These are phyloP conservation scores for Phialophora tarda DNA, from an alignment of 2,329 filamentous ascomycete species.

Conservation along the genomic window DNA sequence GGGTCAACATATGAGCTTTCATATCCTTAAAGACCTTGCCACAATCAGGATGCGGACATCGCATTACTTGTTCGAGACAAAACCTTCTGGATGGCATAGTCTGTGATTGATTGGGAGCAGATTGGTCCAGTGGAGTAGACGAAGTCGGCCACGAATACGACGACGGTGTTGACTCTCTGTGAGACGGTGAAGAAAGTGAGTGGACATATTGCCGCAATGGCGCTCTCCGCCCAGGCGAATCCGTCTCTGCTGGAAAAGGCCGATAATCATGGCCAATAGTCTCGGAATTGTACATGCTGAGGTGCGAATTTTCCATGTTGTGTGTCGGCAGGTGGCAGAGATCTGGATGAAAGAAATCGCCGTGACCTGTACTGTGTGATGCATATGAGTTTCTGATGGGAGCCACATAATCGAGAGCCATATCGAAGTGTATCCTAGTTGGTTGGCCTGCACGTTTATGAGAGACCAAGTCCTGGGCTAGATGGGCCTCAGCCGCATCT, in stretches of 20 bases:
- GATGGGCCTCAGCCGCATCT: neutral
- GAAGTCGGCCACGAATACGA: neutral
- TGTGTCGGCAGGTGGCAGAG: neutral
- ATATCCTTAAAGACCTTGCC: constrained; percentile 87
- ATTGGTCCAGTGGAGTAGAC: too few relatives aligned
- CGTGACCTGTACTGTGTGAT: neutral
- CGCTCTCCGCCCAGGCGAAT: neutral
- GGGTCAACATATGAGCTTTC: constrained; percentile 92
- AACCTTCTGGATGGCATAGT: neutral
- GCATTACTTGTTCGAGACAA: constrained; percentile 61
- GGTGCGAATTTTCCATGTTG: neutral
- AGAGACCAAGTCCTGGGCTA: neutral
- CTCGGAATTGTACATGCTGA: neutral
- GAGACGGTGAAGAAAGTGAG: neutral
- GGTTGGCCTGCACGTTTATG: neutral
- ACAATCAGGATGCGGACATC: constrained; percentile 83
- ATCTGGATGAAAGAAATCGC: neutral
- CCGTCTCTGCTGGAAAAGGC: neutral
- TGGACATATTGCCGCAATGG: too few relatives aligned
- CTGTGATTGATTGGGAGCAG: neutral
- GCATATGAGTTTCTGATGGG: neutral
- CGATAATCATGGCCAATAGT: neutral
- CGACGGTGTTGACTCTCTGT: neutral
- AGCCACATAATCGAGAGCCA: neutral
- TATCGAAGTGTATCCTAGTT: neutral